These are phyloP conservation scores for Sherardia arvensis DNA, from an alignment of 257 asterid species.

Conservation along the genomic window DNA sequence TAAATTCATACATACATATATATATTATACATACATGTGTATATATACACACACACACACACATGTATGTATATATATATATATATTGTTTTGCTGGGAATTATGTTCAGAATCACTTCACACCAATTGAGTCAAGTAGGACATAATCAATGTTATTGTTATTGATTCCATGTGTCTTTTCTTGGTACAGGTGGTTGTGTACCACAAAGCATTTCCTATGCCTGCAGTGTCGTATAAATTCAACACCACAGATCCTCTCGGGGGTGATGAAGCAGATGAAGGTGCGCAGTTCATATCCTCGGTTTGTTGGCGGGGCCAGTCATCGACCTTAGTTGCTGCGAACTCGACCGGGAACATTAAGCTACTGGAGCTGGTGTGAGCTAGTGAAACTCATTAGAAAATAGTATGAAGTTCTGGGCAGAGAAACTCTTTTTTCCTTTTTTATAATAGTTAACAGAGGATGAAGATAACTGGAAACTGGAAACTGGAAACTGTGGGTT, in stretches of 20 bases:
- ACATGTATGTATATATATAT: too few species aligned
- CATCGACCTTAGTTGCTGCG: slow-evolving; percentile 85
- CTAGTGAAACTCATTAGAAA: not conserved
- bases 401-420: not conserved
- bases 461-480: not conserved
- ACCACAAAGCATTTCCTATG: slow-evolving; percentile 89
- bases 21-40: too few species aligned
- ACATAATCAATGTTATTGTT: not conserved
- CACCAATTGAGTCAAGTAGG: too few species aligned
- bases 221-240: slow-evolving; percentile 71
- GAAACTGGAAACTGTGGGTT: not conserved
- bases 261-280: slow-evolving; percentile 69
- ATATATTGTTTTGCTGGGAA: not conserved
- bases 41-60: too few species aligned
- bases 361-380: slow-evolving; percentile 82
- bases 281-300: slow-evolving; percentile 82
- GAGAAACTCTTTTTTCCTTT: not conserved
- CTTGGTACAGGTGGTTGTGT: slow-evolving; percentile 56
- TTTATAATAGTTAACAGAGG: not conserved
- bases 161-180: not conserved
- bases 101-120: not conserved
- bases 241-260: slow-evolving; percentile 49
- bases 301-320: slow-evolving; percentile 89
- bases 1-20: too few species aligned
- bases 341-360: slow-evolving; percentile 89